A percentile compares a stretch with the other conserved stretches of the same genome.
Conservation (phyloP, 139 green algal genomes). For the Desmodesmus armatus region DNA sequence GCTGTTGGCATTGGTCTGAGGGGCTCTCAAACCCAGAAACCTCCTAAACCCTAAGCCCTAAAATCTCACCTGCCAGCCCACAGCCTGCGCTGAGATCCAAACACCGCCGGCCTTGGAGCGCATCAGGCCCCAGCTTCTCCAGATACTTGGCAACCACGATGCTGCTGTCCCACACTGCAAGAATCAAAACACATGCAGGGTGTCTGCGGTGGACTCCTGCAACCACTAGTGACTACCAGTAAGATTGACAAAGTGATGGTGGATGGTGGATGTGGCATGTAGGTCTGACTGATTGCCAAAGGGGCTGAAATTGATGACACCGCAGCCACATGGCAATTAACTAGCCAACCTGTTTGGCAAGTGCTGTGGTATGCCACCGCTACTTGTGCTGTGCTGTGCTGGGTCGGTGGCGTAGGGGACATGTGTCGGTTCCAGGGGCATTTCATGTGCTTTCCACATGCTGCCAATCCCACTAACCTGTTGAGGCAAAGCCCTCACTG, state of each 20-base stretch:
- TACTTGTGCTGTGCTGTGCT: too few relatives aligned
- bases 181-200: not conserved
- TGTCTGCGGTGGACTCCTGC: not conserved
- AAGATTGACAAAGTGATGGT: too few relatives aligned
- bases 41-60: too few relatives aligned
- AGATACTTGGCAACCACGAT: conserved; percentile 77
- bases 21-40: too few relatives aligned
- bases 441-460: not conserved
- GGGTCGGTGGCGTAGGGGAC: too few relatives aligned
- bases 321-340: not conserved
- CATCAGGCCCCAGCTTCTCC: not conserved
- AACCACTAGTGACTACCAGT: not conserved
- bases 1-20: too few relatives aligned
- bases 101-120: conserved; percentile 50
- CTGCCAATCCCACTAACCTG: conserved; percentile 32
- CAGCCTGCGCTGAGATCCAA: conserved; percentile 76
- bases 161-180: conserved; percentile 79
- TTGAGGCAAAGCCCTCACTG: conserved; percentile 74
- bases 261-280: too few relatives aligned
- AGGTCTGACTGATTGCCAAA: too few relatives aligned
- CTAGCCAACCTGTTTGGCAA: too few relatives aligned
- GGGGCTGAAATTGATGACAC: too few relatives aligned
- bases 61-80: conserved; percentile 65
- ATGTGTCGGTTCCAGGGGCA: not conserved
- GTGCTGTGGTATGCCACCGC: too few relatives aligned